Evolutionary conservation across 768 basidiomycete genomes (phyloP), one percentile per base, ranked within the genome.

Genomic region (Daedaleopsis sinensis): DNA sequence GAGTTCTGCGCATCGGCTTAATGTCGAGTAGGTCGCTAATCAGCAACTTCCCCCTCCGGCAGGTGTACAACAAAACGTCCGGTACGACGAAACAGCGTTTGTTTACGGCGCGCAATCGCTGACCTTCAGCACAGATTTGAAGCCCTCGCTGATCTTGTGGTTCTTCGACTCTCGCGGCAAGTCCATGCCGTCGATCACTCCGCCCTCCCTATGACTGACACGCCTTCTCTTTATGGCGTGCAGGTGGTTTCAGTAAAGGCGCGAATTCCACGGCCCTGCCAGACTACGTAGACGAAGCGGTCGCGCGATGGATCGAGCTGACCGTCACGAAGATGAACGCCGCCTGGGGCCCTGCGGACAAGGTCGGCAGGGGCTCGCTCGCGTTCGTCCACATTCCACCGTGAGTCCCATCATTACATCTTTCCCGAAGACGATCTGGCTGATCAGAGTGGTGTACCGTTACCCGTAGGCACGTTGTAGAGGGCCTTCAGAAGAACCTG

Each of bases 341-440:
- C 4, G 78, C 75, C 1, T 89, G 89, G 88, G 87, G 87, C 16
- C 78, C 82, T 3, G 71, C 79, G 0, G 78, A 80, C 18, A 36
- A 61, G 18, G 72, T 51, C 18, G 43, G 68, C 1, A 73, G 88
- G 48, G 84, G 81, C 44, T 83, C 87, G 3, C 67, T 91, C 7
- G 89, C 84, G 0, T 91, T 90, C 67, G 87, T 90, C 37, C 89
- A 91, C 68, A 90, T 91, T 55, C 89, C 89, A 27, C 87, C 88
- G 86, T 88, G 66, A 36, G 85, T 74, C 12, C 55, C 35, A 12
- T 19, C 47, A n/a, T 11, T 8, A 12, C 43, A n/a, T 52, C 12
- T 19, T 23, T 39, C 55, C 23, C 36, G 23, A 42, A 66, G 44
- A 32, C 27, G 7, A 32, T 5, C 23, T 6, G 36, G 46, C 27